Evolutionary conservation across 176 grass and related monocot species (phyloP).

Genomic region (Areca catechu): DNA sequence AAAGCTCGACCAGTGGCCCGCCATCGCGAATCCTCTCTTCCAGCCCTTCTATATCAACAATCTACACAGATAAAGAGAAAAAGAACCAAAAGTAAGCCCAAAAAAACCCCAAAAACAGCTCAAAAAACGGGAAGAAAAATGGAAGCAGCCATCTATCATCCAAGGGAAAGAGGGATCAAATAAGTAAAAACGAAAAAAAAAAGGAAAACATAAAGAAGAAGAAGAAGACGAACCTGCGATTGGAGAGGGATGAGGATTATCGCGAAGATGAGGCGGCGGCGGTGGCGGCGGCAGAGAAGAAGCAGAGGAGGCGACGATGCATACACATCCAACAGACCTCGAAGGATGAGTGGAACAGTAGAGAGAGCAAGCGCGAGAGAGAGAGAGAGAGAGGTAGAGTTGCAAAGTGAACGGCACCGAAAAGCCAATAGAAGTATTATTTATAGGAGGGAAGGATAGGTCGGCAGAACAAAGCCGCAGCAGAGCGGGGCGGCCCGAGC

Average conservation of each 20-base stretch:
- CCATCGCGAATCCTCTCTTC: slow-evolving; percentile 45
- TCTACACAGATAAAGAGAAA: slow-evolving; percentile 6
- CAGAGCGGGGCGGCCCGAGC: no score
- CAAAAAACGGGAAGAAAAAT: slow-evolving; percentile 5
- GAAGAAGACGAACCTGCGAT: neutral
- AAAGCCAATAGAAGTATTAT: neutral
- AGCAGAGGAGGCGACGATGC: slow-evolving; percentile 14
- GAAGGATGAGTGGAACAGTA: neutral
- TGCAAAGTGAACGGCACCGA: neutral
- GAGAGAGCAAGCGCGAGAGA: slow-evolving; percentile 18
- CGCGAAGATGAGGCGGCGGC: neutral
- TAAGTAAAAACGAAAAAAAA: no score
- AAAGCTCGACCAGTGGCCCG: slow-evolving; percentile 71
- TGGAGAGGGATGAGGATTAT: slow-evolving; percentile 25
- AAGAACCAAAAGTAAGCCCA: neutral
- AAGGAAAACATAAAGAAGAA: neutral
- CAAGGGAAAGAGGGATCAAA: neutral
- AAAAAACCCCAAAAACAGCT: slow-evolving; percentile 37
- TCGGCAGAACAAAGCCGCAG: no score
- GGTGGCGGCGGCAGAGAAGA: neutral
- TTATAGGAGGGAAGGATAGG: no score
- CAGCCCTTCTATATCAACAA: slow-evolving; percentile 39
- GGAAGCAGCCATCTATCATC: neutral
- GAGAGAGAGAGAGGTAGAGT: neutral
- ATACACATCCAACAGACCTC: slow-evolving; percentile 35